Percentiles rank a stretch among this genome's conserved stretches.
Conservation (phyloP, 2,329 filamentous ascomycete species). For the Nectriaceae sp. region DNA sequence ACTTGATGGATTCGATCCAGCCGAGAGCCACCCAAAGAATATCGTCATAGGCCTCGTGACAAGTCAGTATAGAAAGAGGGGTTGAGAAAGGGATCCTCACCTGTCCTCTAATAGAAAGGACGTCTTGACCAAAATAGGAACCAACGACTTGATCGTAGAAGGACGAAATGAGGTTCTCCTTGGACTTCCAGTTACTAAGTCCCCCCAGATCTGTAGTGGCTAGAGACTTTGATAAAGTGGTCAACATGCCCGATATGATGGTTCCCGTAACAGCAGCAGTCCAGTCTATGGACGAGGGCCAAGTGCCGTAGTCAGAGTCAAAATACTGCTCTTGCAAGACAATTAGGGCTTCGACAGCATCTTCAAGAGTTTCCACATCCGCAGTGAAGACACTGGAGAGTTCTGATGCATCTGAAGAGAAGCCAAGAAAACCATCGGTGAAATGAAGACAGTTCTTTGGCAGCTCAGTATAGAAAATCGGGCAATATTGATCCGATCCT, state of each 20-base stretch:
- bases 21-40: slow-evolving; percentile 94
- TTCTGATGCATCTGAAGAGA: slow-evolving; percentile 10
- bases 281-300: slow-evolving; percentile 90
- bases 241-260: slow-evolving; percentile 72
- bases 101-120: slow-evolving; percentile 68
- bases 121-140: slow-evolving; percentile 87
- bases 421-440: slow-evolving; percentile 23
- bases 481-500: slow-evolving; percentile 19
- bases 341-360: slow-evolving; percentile 65
- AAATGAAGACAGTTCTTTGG: slow-evolving; percentile 20
- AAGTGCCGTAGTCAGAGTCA: slow-evolving; percentile 73
- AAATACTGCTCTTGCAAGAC: slow-evolving; percentile 82
- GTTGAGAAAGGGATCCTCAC: slow-evolving; percentile 21
- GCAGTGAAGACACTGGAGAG: slow-evolving; percentile 7
- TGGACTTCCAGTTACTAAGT: slow-evolving; percentile 46
- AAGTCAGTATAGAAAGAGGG: background rate
- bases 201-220: slow-evolving; percentile 36
- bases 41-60: slow-evolving; percentile 78
- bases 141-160: slow-evolving; percentile 77
- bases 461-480: slow-evolving; percentile 20
- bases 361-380: slow-evolving; percentile 39
- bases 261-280: slow-evolving; percentile 85
- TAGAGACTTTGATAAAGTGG: slow-evolving; percentile 67
- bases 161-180: slow-evolving; percentile 78
- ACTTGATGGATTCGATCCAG: slow-evolving; percentile 82